A percentile compares a stretch with the other conserved stretches of the same genome.
phyloP scores from a whole-genome alignment of 2,329 filamentous ascomycete species.

The Claviceps humidiphila region DNA sequence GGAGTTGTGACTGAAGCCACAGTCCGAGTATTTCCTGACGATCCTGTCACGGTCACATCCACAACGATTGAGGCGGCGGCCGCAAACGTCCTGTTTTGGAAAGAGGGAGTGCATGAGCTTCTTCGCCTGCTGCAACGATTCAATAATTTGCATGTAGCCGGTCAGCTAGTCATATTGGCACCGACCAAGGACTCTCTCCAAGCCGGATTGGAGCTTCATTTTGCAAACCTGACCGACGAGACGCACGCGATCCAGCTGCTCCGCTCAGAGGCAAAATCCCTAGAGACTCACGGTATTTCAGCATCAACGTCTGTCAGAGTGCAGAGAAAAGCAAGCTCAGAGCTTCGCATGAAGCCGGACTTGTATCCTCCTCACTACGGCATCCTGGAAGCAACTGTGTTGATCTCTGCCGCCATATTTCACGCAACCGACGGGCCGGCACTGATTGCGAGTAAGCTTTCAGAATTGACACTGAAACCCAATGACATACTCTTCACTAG shows the following conservation, averaged over 20 bases:
- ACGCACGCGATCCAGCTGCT: neutral
- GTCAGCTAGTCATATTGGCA: neutral
- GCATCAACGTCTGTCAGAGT: neutral
- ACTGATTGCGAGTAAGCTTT: neutral
- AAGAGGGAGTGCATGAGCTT: neutral
- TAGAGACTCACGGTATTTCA: neutral
- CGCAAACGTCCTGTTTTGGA: neutral
- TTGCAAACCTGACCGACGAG: neutral
- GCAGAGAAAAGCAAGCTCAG: neutral
- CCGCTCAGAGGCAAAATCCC: neutral
- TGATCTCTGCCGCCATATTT: neutral
- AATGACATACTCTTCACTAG: neutral
- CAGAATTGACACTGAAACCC: neutral
- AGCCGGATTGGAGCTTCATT: neutral
- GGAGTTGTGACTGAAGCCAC: conserved; percentile 2
- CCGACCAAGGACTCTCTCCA: neutral
- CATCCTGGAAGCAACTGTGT: neutral
- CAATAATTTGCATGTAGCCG: neutral
- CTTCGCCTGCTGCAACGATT: neutral
- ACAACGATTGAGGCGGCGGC: neutral
- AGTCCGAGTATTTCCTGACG: conserved; percentile 1
- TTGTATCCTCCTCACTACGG: neutral
- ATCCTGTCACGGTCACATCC: neutral
- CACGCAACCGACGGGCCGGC: neutral
- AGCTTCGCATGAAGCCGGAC: neutral